A percentile compares a stretch with the other conserved stretches of the same genome.
phyloP scores from a whole-genome alignment of 306 rosid species.

The Delonix regia region DNA sequence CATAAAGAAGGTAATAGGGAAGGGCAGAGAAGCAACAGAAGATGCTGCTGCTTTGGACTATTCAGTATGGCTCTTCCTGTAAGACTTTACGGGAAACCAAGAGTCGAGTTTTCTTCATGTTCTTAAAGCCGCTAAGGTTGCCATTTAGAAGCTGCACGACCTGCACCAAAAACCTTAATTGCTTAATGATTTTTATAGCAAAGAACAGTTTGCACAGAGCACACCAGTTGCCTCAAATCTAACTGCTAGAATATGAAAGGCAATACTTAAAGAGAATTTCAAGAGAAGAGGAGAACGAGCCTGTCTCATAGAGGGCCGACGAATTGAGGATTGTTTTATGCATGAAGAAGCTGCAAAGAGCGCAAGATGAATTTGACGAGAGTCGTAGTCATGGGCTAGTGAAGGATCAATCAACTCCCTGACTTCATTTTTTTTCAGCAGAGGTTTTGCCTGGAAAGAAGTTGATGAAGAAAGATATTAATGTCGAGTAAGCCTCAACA shows the following conservation, averaged over 20 bases:
- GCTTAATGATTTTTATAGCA: not conserved
- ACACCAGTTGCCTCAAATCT: not conserved
- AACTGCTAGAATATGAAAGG: not conserved
- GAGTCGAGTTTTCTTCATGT: constrained; percentile 61
- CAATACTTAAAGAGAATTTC: not conserved
- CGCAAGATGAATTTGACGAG: constrained; percentile 61
- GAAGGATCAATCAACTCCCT: constrained; percentile 70
- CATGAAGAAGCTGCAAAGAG: constrained; percentile 82
- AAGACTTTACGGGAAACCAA: constrained; percentile 67
- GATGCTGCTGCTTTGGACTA: constrained; percentile 16
- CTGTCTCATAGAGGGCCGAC: constrained; percentile 84
- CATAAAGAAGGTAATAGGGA: not conserved
- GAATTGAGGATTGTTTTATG: constrained; percentile 81
- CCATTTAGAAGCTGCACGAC: constrained; percentile 76
- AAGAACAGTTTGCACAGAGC: not conserved
- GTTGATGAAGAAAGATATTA: not conserved
- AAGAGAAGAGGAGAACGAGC: constrained; percentile 39
- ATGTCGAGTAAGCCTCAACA: not conserved
- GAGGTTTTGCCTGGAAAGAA: constrained; percentile 73
- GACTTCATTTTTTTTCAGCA: constrained; percentile 68
- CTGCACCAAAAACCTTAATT: constrained; percentile 51
- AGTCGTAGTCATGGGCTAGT: constrained; percentile 55
- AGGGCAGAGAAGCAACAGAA: not conserved
- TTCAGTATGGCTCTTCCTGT: constrained; percentile 57
- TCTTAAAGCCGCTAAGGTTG: constrained; percentile 72